A percentile compares a stretch with the other conserved stretches of the same genome.
Evolutionary conservation across 2,329 filamentous ascomycete species (phyloP).

Genomic region (Stenocarpella maydis): DNA sequence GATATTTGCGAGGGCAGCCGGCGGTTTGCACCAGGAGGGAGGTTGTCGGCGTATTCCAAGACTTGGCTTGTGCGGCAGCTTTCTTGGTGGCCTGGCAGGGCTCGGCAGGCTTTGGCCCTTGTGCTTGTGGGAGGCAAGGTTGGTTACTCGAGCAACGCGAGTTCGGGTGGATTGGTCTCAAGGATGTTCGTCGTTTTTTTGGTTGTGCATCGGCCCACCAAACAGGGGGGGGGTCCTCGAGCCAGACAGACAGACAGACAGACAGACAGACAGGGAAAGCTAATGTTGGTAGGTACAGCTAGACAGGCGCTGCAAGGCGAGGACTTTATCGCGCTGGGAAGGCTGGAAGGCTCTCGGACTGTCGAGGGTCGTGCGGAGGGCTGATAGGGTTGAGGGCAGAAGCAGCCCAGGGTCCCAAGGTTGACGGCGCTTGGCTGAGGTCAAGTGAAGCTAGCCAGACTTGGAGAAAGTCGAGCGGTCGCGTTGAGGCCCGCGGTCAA

Average conservation of each 20-base stretch:
- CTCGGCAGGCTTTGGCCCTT: background rate
- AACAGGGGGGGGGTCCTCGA: background rate
- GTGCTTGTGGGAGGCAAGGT: background rate
- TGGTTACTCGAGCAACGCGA: constrained; percentile 22
- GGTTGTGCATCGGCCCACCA: constrained; percentile 19
- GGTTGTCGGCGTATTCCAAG: background rate
- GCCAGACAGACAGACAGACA: background rate
- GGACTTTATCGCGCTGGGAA: background rate
- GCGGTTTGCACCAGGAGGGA: background rate
- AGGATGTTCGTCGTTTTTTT: constrained; percentile 6
- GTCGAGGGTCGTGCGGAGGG: constrained; percentile 15
- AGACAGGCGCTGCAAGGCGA: background rate
- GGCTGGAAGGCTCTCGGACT: background rate
- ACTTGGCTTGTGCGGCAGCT: background rate
- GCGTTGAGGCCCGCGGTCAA: constrained; percentile 6
- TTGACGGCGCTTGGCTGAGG: background rate
- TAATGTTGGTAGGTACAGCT: background rate
- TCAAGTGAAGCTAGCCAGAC: constrained; percentile 8
- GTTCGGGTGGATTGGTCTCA: constrained; percentile 1
- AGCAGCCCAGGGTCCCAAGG: background rate
- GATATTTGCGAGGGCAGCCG: constrained; percentile 2
- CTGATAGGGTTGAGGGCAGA: constrained; percentile 2
- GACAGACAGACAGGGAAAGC: background rate
- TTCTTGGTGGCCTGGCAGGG: background rate
- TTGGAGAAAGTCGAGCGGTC: constrained; percentile 11